Evolutionary conservation across 208 protist species (phyloP), one percentile per base, ranked within the genome.

Genomic region (Leishmania braziliensis): DNA sequence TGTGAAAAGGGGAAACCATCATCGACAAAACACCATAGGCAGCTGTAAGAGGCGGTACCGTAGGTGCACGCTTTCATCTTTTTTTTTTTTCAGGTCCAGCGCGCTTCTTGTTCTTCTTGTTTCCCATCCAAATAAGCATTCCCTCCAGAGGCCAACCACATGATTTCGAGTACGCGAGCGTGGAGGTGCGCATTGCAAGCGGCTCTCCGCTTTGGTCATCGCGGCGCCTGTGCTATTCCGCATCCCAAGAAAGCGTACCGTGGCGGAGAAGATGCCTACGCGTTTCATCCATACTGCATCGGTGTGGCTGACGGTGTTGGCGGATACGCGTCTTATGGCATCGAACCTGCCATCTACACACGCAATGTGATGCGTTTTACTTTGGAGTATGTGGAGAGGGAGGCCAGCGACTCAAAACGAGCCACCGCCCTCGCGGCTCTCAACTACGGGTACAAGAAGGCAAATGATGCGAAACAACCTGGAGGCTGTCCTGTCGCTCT

Each of bases 261-360:
- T 39, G 95, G 95, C 39, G 95, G 95, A 29, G 93, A 97, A 75
- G 95, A 97, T 77, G 92, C 95, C 18, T 96, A 93, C 80, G 84
- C 95, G 78, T 86, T 92, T 20, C 93, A 97, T 78, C 77, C 86
- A 29, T 86, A 81, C n/a, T 92, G 87, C 33, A 88, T 97, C 53
- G 92, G 93, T 56, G 93, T 97, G 4, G 95, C 93, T 3, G 95
- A 97, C 75, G 95, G 95, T 29, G 93, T 97, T 43, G 95, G 95
- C 60, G 95, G 95, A 23, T 96, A 93, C 70, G 93, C 95, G 14
- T 81, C 81, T 2, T 78, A 89, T 4, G 89, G 90, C 63, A 91
- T 96, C 29, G 92, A 97, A 74, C 93, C 95, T 9, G 91, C 90
- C 20, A 73, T 93, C 33, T 97, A 93, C 82, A 95, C 95, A 9